Percentiles rank a stretch among this genome's conserved stretches.
These are phyloP conservation scores for Prunus fruticosa DNA, from an alignment of 306 rosid species.

Conservation along the genomic window DNA sequence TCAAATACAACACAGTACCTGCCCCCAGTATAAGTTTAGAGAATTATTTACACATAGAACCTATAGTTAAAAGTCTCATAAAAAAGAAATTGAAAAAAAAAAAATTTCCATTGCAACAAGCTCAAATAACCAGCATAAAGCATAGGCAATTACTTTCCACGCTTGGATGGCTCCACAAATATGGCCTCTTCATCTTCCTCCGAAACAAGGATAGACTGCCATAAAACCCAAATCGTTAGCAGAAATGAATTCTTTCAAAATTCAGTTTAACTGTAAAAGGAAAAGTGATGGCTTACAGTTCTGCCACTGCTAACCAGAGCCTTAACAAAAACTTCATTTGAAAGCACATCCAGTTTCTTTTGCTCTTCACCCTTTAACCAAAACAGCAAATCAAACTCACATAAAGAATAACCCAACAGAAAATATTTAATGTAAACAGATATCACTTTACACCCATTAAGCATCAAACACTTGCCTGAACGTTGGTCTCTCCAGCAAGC, in stretches of 20 bases:
- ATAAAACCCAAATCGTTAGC: constrained; percentile 23
- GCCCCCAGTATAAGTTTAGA: constrained; percentile 11
- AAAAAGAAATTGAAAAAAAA: background rate
- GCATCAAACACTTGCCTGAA: constrained; percentile 54
- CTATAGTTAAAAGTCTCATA: background rate
- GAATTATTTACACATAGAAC: constrained; percentile 2
- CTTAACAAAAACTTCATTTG: constrained; percentile 91
- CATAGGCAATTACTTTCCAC: constrained; percentile 41
- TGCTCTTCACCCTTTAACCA: constrained; percentile 89
- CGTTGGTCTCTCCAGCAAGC: constrained; percentile 97
- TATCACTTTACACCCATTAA: background rate
- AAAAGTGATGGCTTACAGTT: constrained; percentile 49
- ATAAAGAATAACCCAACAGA: background rate
- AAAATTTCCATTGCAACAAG: no score
- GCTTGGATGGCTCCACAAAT: constrained; percentile 63
- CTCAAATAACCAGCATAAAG: background rate
- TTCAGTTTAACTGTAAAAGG: background rate
- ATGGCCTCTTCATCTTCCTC: constrained; percentile 95
- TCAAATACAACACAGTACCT: constrained; percentile 92
- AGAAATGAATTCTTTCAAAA: constrained; percentile 15
- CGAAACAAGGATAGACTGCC: constrained; percentile 85
- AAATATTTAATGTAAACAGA: background rate
- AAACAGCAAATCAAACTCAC: constrained; percentile 3
- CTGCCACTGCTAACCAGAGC: constrained; percentile 93
- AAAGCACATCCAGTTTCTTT: constrained; percentile 94